A percentile compares a stretch with the other conserved stretches of the same genome.
phyloP scores from a whole-genome alignment of 495 filamentous ascomycete species.

The Hypoxylon crocopeplum region DNA sequence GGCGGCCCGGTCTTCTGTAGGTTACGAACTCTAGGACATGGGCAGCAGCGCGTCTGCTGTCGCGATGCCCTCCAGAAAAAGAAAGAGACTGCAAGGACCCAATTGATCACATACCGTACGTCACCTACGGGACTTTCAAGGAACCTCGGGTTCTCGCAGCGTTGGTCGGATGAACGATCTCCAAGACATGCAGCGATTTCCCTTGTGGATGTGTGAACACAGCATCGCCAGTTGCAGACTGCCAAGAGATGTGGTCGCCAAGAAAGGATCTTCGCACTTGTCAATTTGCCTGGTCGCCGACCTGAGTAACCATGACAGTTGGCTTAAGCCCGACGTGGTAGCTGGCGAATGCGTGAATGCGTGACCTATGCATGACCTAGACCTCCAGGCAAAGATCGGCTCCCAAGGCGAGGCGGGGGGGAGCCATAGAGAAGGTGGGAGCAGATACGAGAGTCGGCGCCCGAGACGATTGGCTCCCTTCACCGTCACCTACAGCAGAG shows the following conservation, averaged over 20 bases:
- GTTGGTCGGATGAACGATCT: constrained; percentile 35
- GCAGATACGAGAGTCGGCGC: constrained; percentile 2
- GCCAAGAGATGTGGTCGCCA: constrained; percentile 38
- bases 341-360: constrained; percentile 37
- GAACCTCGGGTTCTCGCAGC: constrained; percentile 30
- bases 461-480: constrained; percentile 26
- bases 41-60: neutral
- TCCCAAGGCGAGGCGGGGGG: constrained; percentile 19
- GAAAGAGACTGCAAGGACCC: constrained; percentile 23
- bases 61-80: neutral
- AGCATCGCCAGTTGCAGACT: constrained; percentile 33
- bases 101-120: constrained; percentile 24
- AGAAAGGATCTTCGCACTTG: constrained; percentile 40
- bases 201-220: constrained; percentile 34
- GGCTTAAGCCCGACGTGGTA: constrained; percentile 34
- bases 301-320: constrained; percentile 40
- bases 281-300: constrained; percentile 43
- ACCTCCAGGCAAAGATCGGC: constrained; percentile 34
- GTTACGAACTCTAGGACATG: constrained; percentile 2
- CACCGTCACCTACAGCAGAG: constrained; percentile 13
- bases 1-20: constrained; percentile 17
- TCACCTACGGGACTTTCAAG: constrained; percentile 27
- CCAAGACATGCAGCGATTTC: constrained; percentile 38
- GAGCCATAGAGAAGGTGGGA: neutral
- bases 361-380: constrained; percentile 34